Evolutionary conservation across 768 basidiomycete genomes (phyloP), one percentile per base, ranked within the genome.

Genomic region (Tricholoma flavovirens): DNA sequence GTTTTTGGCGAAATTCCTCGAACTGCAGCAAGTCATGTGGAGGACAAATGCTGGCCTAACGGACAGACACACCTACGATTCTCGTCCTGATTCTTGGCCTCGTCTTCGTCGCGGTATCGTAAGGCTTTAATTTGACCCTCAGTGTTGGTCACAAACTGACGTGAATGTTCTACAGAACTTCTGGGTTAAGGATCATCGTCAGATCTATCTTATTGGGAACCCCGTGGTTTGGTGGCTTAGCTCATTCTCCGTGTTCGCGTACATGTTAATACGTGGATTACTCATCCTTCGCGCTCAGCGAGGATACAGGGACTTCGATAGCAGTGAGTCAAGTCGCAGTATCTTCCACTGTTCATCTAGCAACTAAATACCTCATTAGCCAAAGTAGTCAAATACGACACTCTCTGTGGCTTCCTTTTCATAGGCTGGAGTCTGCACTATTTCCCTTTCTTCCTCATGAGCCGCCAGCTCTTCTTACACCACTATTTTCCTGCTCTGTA

Each of bases 401-500:
- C 83, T 22, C 75, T 96, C 1, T 93, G 93, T 59, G 88, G 88
- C 0, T 97, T 98, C 83, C 82, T 98, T 56, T 88, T 93, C 75
- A 70, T 92, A 30, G 94, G 93, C 48, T 99, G 96, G 93, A 75
- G 77, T 22, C 67, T 99, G 32, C 97, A 98, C 74, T 98, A 97
- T 73, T 79, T 91, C 67, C 97, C 97, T 12, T 99, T 99, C 83
- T 98, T 86, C 83, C 76, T 98, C 61, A 98, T 98, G 96, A 75
- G 81, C 42, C 93, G 97, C 19, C 97, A 99, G 66, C 86, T 98
- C 46, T 99, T 99, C 82, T 73, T 99, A 21, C 96, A 98, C 67
- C 97, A 98, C 74, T 98, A 98, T 69, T 88, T 98, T 74, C 97
- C 96, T 0, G 93, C 95, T 0, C 77, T 99, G n/a, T 96, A 93